Percentiles rank a stretch among this genome's conserved stretches.
Evolutionary conservation across 257 asterid genomes (phyloP).

Genomic region (Ilex aquifolium): DNA sequence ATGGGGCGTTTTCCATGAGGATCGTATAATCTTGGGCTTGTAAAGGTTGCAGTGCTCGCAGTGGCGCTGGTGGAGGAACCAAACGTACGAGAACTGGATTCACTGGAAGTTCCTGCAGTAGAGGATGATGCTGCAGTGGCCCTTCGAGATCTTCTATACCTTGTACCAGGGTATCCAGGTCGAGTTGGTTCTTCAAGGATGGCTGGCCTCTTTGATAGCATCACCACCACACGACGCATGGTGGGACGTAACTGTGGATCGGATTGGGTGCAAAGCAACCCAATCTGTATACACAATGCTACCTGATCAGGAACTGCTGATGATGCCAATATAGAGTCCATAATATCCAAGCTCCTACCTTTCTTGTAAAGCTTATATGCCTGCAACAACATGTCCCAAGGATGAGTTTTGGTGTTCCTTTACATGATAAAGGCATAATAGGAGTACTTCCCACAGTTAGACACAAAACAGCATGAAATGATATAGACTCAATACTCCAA

Average conservation of each 20-base stretch:
- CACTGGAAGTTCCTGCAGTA: slow-evolving; percentile 44
- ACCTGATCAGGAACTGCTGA: slow-evolving; percentile 51
- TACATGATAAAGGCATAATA: background rate
- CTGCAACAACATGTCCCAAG: slow-evolving; percentile 22
- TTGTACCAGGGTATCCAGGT: slow-evolving; percentile 70
- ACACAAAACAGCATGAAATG: no score
- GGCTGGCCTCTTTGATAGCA: slow-evolving; percentile 62
- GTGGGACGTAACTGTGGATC: slow-evolving; percentile 71
- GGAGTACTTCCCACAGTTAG: no score
- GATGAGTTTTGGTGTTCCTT: background rate
- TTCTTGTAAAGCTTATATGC: slow-evolving; percentile 79
- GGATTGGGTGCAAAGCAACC: slow-evolving; percentile 72
- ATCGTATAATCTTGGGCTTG: slow-evolving; percentile 23
- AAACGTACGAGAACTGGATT: slow-evolving; percentile 32
- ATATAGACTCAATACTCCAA: no score
- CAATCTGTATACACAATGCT: slow-evolving; percentile 46
- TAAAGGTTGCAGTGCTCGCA: slow-evolving; percentile 27
- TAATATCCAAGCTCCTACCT: slow-evolving; percentile 48
- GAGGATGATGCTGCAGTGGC: slow-evolving; percentile 23
- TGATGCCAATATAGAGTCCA: slow-evolving; percentile 59
- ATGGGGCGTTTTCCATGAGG: slow-evolving; percentile 53
- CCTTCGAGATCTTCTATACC: slow-evolving; percentile 39
- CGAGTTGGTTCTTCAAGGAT: slow-evolving; percentile 67
- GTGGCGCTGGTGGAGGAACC: slow-evolving; percentile 39
- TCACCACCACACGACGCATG: slow-evolving; percentile 67